A percentile compares a stretch with the other conserved stretches of the same genome.
Evolutionary conservation across 768 basidiomycete species (phyloP).

Genomic region (Trametes cinnabarina): DNA sequence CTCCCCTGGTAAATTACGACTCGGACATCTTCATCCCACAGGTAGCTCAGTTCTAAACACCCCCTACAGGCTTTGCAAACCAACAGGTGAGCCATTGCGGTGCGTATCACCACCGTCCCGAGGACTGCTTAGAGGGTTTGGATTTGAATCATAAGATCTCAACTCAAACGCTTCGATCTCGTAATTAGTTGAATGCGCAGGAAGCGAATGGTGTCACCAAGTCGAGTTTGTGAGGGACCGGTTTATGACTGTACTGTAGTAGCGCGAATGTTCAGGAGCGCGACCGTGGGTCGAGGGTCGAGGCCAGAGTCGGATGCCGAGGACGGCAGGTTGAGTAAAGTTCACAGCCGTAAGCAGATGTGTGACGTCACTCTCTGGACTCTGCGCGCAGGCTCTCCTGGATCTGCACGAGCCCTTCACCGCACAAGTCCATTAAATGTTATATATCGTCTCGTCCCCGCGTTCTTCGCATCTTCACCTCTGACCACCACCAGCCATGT

Average conservation of each 20-base stretch:
- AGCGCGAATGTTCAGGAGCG: neutral
- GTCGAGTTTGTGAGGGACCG: neutral
- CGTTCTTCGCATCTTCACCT: neutral
- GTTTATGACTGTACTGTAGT: neutral
- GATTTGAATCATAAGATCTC: no score
- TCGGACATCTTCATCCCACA: no score
- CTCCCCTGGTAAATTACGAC: no score
- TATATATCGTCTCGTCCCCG: neutral
- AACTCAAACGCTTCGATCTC: no score
- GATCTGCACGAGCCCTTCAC: neutral
- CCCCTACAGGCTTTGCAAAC: no score
- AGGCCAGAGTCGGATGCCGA: neutral
- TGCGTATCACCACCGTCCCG: no score
- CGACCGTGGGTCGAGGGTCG: neutral
- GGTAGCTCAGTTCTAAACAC: no score
- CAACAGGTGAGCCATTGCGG: no score
- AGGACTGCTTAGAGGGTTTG: no score
- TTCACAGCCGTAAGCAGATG: neutral
- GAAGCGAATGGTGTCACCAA: neutral
- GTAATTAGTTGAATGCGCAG: no score
- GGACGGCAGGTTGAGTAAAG: neutral
- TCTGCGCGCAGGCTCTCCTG: conserved; percentile 9
- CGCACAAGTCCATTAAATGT: no score
- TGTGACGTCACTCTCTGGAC: conserved; percentile 16
- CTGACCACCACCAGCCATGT: neutral